Conservation (phyloP, 192 early-diverging fungal species). For the Jimgerdemannia lactiflua region DNA sequence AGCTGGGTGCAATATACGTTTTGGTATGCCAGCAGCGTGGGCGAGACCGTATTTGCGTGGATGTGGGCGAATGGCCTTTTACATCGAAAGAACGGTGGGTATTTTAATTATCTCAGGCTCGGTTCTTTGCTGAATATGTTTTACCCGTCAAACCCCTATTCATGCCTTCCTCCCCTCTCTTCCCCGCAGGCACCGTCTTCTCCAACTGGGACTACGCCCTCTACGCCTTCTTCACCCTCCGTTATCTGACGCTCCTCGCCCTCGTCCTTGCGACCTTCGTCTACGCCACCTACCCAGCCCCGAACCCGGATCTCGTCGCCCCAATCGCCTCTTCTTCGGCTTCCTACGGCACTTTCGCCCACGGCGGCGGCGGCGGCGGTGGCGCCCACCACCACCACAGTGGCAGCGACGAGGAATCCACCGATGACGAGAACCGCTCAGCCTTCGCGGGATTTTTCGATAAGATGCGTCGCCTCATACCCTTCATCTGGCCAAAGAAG, state of each 20-base stretch:
- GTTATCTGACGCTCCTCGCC: background rate
- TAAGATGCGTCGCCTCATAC: conserved; percentile 65
- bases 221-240: background rate
- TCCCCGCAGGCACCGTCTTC: background rate
- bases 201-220: background rate
- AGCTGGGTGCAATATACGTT: conserved; percentile 52
- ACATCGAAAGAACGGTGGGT: conserved; percentile 25
- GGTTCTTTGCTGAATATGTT: background rate
- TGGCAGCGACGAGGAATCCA: conserved; percentile 22
- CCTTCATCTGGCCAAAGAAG: conserved; percentile 83
- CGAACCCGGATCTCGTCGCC: background rate
- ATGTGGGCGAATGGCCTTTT: conserved; percentile 31
- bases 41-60: conserved; percentile 44
- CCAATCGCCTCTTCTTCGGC: background rate
- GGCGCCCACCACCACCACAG: conserved; percentile 7
- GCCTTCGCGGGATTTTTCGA: conserved; percentile 43
- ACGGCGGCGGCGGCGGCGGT: conserved; percentile 20
- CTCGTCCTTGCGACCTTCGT: background rate
- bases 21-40: conserved; percentile 39
- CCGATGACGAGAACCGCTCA: background rate
- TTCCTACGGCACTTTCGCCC: conserved; percentile 8
- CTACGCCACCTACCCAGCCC: background rate
- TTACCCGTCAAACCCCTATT: background rate
- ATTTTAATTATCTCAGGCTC: background rate
- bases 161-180: background rate